These are phyloP conservation scores for Paramyrothecium roridum DNA, from an alignment of 2,329 filamentous ascomycete genomes.

Conservation along the genomic window DNA sequence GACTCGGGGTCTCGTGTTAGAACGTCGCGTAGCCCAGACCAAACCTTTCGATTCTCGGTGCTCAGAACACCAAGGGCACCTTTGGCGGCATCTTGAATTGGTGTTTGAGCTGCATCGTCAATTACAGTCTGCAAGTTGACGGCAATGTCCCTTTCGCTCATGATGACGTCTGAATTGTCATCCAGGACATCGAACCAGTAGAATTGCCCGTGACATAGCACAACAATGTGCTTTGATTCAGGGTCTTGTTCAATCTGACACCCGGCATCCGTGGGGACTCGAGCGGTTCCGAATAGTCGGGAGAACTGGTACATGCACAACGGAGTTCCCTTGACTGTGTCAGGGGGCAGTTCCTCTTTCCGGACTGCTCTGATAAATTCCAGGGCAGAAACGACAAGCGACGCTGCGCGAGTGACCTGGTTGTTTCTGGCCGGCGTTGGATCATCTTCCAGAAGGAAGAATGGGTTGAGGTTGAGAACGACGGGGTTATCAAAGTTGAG, in stretches of 20 bases:
- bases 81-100: slow-evolving; percentile 94
- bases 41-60: slow-evolving; percentile 94
- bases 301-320: slow-evolving; percentile 99
- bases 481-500: slow-evolving; percentile 97
- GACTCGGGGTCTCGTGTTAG: slow-evolving; percentile 81
- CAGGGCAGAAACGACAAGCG: slow-evolving; percentile 82
- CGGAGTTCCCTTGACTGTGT: slow-evolving; percentile 77
- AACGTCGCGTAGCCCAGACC: slow-evolving; percentile 87
- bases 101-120: slow-evolving; percentile 83
- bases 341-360: slow-evolving; percentile 87
- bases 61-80: slow-evolving; percentile 89
- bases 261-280: slow-evolving; percentile 89
- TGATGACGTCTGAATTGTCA: slow-evolving; percentile 90
- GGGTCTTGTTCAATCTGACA: slow-evolving; percentile 96
- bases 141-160: slow-evolving; percentile 91
- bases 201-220: slow-evolving; percentile 91
- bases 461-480: slow-evolving; percentile 94
- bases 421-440: slow-evolving; percentile 95
- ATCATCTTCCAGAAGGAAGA: slow-evolving; percentile 96
- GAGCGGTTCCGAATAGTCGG: slow-evolving; percentile 87
- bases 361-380: slow-evolving; percentile 91
- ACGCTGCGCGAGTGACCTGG: slow-evolving; percentile 91
- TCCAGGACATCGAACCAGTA: slow-evolving; percentile 99
- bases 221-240: slow-evolving; percentile 87
- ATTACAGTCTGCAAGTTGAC: slow-evolving; percentile 90